Evolutionary conservation across 257 asterid genomes (phyloP).

Genomic region (Nicotiana undulata): DNA sequence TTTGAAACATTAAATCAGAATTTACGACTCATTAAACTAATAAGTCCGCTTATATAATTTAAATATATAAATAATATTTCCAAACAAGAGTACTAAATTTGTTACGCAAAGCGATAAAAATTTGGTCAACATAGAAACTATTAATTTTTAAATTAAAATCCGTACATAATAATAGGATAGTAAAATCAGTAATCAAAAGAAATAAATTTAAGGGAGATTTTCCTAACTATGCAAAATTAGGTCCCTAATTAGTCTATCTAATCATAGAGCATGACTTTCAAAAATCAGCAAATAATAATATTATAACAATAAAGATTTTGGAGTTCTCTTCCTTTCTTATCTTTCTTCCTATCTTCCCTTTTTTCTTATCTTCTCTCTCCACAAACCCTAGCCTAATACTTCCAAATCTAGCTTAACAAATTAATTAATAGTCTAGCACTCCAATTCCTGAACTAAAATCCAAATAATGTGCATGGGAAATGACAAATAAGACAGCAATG

Average conservation of each 20-base stretch:
- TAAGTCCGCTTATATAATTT: not conserved
- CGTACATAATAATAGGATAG: not conserved
- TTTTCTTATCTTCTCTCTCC: no score
- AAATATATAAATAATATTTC: not conserved
- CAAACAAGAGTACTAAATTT: not conserved
- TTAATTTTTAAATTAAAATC: no score
- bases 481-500: conserved; percentile 30
- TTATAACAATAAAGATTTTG: no score
- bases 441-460: not conserved
- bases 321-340: no score
- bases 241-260: no score
- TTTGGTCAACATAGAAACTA: not conserved
- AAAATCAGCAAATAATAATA: no score
- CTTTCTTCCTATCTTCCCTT: no score
- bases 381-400: no score
- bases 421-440: not conserved
- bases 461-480: not conserved
- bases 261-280: no score
- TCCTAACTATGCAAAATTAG: no score
- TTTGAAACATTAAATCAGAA: not conserved
- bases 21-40: not conserved
- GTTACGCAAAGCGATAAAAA: not conserved
- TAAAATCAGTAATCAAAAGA: no score
- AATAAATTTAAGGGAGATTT: no score
- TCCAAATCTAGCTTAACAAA: not conserved